Base-by-base conservation (phyloP, 2,329 filamentous ascomycete species). In the Conoideocrella luteorostrata region DNA sequence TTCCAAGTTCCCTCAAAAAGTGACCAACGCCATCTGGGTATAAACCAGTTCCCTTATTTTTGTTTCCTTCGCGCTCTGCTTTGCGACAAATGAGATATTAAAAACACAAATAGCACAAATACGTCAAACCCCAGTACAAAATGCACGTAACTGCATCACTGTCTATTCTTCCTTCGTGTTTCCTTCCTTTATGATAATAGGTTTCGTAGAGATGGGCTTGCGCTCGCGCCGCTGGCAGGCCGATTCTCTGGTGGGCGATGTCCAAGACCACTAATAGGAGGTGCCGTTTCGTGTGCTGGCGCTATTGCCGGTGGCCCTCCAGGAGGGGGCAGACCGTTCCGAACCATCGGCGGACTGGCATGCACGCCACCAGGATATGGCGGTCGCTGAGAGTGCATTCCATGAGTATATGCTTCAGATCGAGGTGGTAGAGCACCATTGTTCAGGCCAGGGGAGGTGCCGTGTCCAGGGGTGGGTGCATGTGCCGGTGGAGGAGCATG, bases 161-260 rank as follows among this genome's bases (percentile, higher is more conserved):
- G n/a, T 36, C n/a, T n/a, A 20, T 13, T 11, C 4, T n/a, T 23
- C 13, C 18, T 20, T 23, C 18, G 17, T 17, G 17, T 30, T 11
- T 4, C 5, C 28, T 13, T 4, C 17, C 22, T 32, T 26, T 64
- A 88, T 38, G 79, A 84, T 43, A 90, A 71, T 39, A 90, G 63
- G 55, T 90, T 89, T 53, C 82, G 78, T 48, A 90, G 62, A 9
- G 85, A 88, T 10, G 86, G 84, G 56, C 82, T 89, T 13, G 85
- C 84, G 55, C 86, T 89, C 4, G 85, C 85, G n/a, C 84, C 84
- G 40, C 75, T 77, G 23, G 73, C 65, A 24, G 73, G 68, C 38
- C 74, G 67, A 17, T 49, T 60, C 39, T 76, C 72, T 44, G 66
- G 51, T 24, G 58, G 54, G 22, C 62, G 59, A 33, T 53, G 55